Evolutionary conservation across 2,329 filamentous ascomycete genomes (phyloP), one percentile per base, ranked within the genome.

Genomic region (Aspergillus brunneoviolaceus): DNA sequence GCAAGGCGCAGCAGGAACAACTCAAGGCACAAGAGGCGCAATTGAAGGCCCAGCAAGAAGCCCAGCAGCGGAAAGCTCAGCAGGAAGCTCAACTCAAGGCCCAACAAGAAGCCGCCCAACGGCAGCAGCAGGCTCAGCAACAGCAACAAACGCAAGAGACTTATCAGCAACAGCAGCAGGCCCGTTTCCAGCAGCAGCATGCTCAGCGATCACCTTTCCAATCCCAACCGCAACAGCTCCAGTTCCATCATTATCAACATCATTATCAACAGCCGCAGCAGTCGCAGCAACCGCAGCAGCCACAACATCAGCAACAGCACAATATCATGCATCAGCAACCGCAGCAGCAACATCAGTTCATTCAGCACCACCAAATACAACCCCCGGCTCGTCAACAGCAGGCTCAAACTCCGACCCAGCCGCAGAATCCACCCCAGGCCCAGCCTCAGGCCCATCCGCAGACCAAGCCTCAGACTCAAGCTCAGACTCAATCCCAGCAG

Each of bases 341-440:
- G 5, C 64, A 69, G 50, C 61, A 58, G 7, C 69, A 70, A 55
- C 64, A 69, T 49, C 57, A 65, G 19, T 21, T 55, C n/a, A 31
- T 55, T 12, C 53, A 55, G 29, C 70, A 68, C 19, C 67, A 71
- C 19, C 65, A 65, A 39, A 35, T 45, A 59, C 45, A 49, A 51
- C 16, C 25, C 5, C 58, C 48, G 7, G 29, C 54, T 5, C 51
- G 31, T 47, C 58, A 49, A 12, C 39, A 16, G 33, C 59, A 45
- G n/a, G 14, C 27, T 45, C 39, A 16, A n/a, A 45, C 16, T 19
- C 12, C 29, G 33, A 29, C 29, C 21, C 60, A 55, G 21, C 33
- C 51, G 14, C 33, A 56, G 12, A 14, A 21, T 19, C 61, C 60
- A 31, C 33, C 19, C 14, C 59, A 58, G 49, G 51, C 42, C 12